phyloP scores from a whole-genome alignment of 2,329 filamentous ascomycete species.

The Trichophyton schoenleinii region DNA sequence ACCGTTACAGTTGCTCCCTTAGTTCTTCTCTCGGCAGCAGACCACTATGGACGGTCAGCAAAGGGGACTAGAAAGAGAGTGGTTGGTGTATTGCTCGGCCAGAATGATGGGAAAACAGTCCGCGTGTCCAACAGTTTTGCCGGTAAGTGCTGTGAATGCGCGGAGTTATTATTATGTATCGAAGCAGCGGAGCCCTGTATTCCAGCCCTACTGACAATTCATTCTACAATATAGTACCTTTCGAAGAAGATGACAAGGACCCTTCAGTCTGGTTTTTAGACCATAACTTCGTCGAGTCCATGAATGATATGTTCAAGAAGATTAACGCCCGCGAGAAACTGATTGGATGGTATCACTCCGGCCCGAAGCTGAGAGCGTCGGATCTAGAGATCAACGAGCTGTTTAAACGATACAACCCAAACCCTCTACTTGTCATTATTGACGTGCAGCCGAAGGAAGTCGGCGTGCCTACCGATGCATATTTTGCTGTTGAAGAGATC shows the following conservation, averaged over 20 bases:
- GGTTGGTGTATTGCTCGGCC: slow-evolving; percentile 84
- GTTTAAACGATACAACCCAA: slow-evolving; percentile 97
- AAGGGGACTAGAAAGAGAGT: slow-evolving; percentile 82
- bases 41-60: slow-evolving; percentile 91
- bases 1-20: slow-evolving; percentile 95
- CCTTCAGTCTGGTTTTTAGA: slow-evolving; percentile 98
- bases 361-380: slow-evolving; percentile 88
- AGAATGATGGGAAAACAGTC: slow-evolving; percentile 93
- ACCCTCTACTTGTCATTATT: slow-evolving; percentile 91
- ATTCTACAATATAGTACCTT: slow-evolving; percentile 55
- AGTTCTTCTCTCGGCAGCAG: slow-evolving; percentile 92
- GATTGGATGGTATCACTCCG: slow-evolving; percentile 99
- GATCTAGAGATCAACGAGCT: slow-evolving; percentile 99
- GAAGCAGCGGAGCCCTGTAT: background rate
- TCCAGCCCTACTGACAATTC: slow-evolving; percentile 12
- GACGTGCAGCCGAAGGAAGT: slow-evolving; percentile 98
- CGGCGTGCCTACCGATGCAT: slow-evolving; percentile 93
- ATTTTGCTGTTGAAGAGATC: slow-evolving; percentile 98
- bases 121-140: slow-evolving; percentile 98
- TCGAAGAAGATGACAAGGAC: slow-evolving; percentile 98
- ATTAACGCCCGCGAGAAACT: slow-evolving; percentile 98
- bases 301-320: slow-evolving; percentile 99
- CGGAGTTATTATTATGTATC: background rate
- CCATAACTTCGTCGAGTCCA: slow-evolving; percentile 97
- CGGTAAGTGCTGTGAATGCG: slow-evolving; percentile 43